Base-by-base conservation (phyloP, 108 stramenopile genomes). In the Pseudonitzschia delicatissima region DNA sequence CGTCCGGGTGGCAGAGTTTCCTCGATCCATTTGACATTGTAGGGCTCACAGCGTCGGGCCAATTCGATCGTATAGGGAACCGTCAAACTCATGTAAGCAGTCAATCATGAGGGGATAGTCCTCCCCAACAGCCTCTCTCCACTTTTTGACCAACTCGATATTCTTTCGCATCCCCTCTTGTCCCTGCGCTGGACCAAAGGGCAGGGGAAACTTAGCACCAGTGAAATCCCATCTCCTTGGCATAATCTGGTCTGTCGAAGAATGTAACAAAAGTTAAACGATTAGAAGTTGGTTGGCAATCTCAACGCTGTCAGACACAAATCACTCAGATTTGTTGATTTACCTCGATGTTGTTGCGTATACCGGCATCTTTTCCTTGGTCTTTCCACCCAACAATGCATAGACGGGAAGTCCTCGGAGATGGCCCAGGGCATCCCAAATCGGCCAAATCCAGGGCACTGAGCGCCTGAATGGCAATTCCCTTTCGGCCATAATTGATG, bases 361-460 rank as follows among this genome's bases (percentile, higher is more conserved):
- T n/a, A 81, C 78, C 4, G 86, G 83, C 63, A 87, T 76, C 26
- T 50, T 67, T 61, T 73, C 82, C 52, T 87, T 87, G 18, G 86
- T 83, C 66, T 84, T 84, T 5, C 86, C 86, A 18, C 86, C 86
- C 26, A 87, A 47, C 53, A 87, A 74, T 50, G 68, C 73, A 73
- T 87, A 87, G 0, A 87, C 83, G 3, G 86, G 83, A 35, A 82
- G 69, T n/a, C 67, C 62, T 49, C 69, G 65, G 25, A 80, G 17
- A 62, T 82, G 81, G n/a, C 86, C 86, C 47, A 84, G 58, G 3
- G 78, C 81, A 62, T 87, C 86, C 86, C 86, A 87, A 42, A 87
- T 79, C n/a, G 0, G 86, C 86, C 50, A 87, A 59, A 55, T 87
- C 86, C 0, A 87, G 58, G 8, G 86, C 86, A 13, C 69, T 71